These are phyloP conservation scores for Colletotrichum chlorophyti DNA, from an alignment of 2,329 filamentous ascomycete genomes.

Conservation along the genomic window DNA sequence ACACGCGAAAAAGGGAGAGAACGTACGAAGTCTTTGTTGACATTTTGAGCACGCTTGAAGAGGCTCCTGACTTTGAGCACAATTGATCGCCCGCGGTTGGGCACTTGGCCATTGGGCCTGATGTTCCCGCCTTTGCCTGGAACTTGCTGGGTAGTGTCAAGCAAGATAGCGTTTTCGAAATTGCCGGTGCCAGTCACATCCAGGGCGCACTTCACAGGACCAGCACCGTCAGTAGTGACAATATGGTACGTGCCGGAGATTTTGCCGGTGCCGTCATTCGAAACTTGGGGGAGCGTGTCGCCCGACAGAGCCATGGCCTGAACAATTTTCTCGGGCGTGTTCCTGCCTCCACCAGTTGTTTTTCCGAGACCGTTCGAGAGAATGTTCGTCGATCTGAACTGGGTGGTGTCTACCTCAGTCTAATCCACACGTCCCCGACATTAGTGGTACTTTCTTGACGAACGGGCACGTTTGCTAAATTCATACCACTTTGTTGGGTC, in stretches of 20 bases:
- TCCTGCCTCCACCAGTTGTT: slow-evolving; percentile 43
- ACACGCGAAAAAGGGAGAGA: not conserved
- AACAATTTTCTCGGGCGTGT: slow-evolving; percentile 40
- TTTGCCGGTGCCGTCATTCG: slow-evolving; percentile 37
- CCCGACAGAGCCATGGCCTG: slow-evolving; percentile 44
- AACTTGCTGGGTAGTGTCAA: slow-evolving; percentile 41
- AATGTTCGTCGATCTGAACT: slow-evolving; percentile 45
- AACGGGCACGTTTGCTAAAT: too few species aligned
- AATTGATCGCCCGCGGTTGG: slow-evolving; percentile 4
- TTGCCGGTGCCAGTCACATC: slow-evolving; percentile 44
- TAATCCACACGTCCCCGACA: not conserved
- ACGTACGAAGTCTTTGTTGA: slow-evolving; percentile 37
- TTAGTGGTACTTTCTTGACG: too few species aligned
- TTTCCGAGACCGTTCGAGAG: slow-evolving; percentile 45
- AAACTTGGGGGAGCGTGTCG: slow-evolving; percentile 46
- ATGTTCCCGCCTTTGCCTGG: slow-evolving; percentile 45
- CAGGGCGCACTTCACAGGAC: slow-evolving; percentile 45
- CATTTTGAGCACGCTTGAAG: slow-evolving; percentile 38
- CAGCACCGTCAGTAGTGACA: slow-evolving; percentile 49
- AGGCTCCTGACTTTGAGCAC: slow-evolving; percentile 32
- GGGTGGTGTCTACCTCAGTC: slow-evolving; percentile 53
- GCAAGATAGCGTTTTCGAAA: slow-evolving; percentile 38
- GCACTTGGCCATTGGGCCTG: slow-evolving; percentile 28
- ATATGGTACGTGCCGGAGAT: slow-evolving; percentile 46
- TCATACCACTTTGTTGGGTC: slow-evolving; percentile 42